Percentiles rank a stretch among this genome's conserved stretches.
These are phyloP conservation scores for Durusdinium trenchii DNA, from an alignment of 73 alveolate species.

Conservation along the genomic window DNA sequence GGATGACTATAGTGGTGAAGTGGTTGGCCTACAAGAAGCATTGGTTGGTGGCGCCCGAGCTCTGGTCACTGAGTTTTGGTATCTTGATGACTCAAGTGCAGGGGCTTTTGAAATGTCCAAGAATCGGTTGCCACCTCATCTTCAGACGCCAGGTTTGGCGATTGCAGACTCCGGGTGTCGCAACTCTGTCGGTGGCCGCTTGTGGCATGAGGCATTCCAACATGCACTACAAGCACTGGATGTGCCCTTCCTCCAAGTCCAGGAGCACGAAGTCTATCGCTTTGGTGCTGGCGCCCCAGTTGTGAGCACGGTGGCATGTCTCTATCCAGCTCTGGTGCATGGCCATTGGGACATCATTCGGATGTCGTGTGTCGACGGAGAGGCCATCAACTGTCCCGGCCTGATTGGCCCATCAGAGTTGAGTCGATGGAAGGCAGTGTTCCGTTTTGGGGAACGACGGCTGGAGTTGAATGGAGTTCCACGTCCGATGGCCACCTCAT, in stretches of 20 bases:
- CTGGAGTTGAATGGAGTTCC: not conserved
- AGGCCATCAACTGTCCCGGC: not conserved
- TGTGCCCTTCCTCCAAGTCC: not conserved
- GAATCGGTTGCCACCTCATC: not conserved
- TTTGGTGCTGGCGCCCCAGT: not conserved
- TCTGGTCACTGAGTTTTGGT: not conserved
- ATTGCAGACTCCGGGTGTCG: slow-evolving; percentile 38
- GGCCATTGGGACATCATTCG: not conserved
- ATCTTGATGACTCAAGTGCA: not conserved
- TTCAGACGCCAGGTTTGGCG: not conserved
- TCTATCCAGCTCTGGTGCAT: slow-evolving; percentile 44
- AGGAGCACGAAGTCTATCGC: slow-evolving; percentile 1
- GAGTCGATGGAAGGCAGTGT: not conserved
- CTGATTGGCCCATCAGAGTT: slow-evolving; percentile 7
- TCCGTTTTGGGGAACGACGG: not conserved
- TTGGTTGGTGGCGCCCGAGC: not conserved
- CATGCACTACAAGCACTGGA: not conserved
- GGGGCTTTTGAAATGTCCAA: not conserved
- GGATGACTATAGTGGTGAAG: not conserved
- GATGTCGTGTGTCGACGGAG: not conserved
- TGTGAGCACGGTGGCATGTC: not conserved
- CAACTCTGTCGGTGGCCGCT: slow-evolving; percentile 13
- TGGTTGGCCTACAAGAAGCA: too few species aligned
- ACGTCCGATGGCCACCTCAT: not conserved
- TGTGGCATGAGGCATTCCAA: not conserved